Evolutionary conservation across 2,329 filamentous ascomycete species (phyloP), one percentile per base, ranked within the genome.

Genomic region (Sporothrix mexicana): DNA sequence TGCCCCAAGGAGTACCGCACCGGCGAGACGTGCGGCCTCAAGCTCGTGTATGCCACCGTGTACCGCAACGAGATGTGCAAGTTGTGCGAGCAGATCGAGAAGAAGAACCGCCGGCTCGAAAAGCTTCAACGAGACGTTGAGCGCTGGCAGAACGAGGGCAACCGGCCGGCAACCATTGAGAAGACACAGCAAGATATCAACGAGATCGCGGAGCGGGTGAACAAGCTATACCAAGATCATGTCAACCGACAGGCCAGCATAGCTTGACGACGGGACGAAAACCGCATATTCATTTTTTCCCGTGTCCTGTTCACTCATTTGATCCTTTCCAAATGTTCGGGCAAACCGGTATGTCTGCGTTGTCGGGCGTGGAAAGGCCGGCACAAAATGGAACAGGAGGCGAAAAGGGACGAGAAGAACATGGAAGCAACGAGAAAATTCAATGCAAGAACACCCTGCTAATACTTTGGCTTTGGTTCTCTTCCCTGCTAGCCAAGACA

Each of bases 1-100:
- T 98, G 95, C 87, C 91, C 92, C 82, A 94, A 94, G 83, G 95
- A 98, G 82, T 97, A 97, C 84, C 93, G 95, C 76, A 97, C 93
- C 77, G 95, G 95, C 79, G 95, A 98, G 86, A 98, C 95, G 51
- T 98, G 95, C 83, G 95, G 95, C 75, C 91, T 97, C 84, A 97
- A 94, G 84, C 88, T 97, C 76, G 91, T 97, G 79, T 94, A 92
- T 85, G 85, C 89, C 77, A 95, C 93, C 36, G 86, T 89, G 76
- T 85, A 85, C 73, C 86, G 91, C 71, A 77, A 81, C 59, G 88
- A 88, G 72, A 88, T 89, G 78, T 98, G 95, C 86, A 93, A 92
- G 80, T 86, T 94, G 75, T 98, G 95, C 84, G 91, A 94, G 79
- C 94, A 96, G 83, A 94, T 95, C 77, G 91, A 94, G 79, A 95